phyloP scores from a whole-genome alignment of 2,329 filamentous ascomycete species.

The Erysiphe pulchra region DNA sequence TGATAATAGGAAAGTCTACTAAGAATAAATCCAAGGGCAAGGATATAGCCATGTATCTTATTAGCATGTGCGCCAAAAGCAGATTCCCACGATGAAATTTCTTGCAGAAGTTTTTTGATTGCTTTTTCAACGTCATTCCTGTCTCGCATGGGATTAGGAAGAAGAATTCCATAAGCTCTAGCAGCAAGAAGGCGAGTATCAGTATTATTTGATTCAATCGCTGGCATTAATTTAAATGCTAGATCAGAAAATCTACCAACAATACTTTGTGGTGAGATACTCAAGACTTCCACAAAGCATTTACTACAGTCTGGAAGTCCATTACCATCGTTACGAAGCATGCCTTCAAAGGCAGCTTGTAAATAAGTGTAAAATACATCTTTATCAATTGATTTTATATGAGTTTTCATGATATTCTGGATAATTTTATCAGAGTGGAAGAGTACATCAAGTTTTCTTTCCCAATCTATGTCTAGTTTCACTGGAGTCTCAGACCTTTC shows the following conservation, averaged over 20 bases:
- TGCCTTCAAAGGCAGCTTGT: constrained; percentile 29
- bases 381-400: constrained; percentile 20
- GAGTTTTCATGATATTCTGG: constrained; percentile 29
- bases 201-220: constrained; percentile 46
- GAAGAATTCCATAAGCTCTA: constrained; percentile 50
- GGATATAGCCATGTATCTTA: constrained; percentile 31
- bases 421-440: constrained; percentile 43
- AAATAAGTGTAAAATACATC: constrained; percentile 21
- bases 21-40: constrained; percentile 29
- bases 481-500: constrained; percentile 10
- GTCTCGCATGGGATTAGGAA: constrained; percentile 31
- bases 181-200: constrained; percentile 40
- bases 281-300: constrained; percentile 27
- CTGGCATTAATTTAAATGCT: constrained; percentile 26
- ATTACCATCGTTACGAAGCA: constrained; percentile 18
- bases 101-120: constrained; percentile 20
- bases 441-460: constrained; percentile 47
- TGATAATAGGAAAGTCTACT: constrained; percentile 28
- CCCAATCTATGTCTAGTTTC: constrained; percentile 56
- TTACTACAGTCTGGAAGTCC: constrained; percentile 21
- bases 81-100: constrained; percentile 21
- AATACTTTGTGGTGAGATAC: constrained; percentile 23
- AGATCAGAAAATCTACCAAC: constrained; percentile 23
- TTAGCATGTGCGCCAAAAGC: constrained; percentile 34
- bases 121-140: constrained; percentile 17